Conservation (phyloP, 2,329 filamentous ascomycete species). For the Ophiostoma angusticollis region DNA sequence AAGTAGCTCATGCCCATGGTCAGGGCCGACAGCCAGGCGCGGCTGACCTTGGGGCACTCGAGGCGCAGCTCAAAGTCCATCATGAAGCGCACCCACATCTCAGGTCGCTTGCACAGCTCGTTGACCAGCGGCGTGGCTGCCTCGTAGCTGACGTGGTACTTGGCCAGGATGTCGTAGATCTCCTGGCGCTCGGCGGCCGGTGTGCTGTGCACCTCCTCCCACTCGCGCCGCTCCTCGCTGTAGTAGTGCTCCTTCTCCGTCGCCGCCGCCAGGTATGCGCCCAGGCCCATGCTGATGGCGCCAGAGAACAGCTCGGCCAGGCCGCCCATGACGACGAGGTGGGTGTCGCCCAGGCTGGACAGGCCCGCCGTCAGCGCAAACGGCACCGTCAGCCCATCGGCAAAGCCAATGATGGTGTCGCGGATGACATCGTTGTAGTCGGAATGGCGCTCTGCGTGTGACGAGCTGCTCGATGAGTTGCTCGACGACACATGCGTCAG, state of each 20-base stretch:
- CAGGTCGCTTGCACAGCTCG: conserved; percentile 33
- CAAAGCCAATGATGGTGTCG: conserved; percentile 62
- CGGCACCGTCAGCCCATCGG: conserved; percentile 67
- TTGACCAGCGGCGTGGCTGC: conserved; percentile 34
- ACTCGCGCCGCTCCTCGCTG: conserved; percentile 34
- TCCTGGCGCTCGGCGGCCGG: conserved; percentile 33
- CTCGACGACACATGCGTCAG: conserved; percentile 11
- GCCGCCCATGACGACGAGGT: conserved; percentile 57
- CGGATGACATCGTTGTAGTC: conserved; percentile 35
- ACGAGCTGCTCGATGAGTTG: conserved; percentile 5
- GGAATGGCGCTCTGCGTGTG: conserved; percentile 15
- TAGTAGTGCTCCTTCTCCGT: conserved; percentile 41
- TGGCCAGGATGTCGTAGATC: conserved; percentile 33
- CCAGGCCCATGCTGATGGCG: conserved; percentile 65
- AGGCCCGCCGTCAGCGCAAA: conserved; percentile 68
- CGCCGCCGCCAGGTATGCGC: conserved; percentile 56
- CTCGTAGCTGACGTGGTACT: conserved; percentile 31
- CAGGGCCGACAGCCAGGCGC: conserved; percentile 42
- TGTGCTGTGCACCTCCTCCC: conserved; percentile 25
- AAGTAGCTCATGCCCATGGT: conserved; percentile 60
- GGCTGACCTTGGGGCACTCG: conserved; percentile 29
- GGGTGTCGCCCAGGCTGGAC: conserved; percentile 50
- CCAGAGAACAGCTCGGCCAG: conserved; percentile 64
- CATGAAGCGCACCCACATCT: conserved; percentile 43
- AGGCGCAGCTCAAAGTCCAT: conserved; percentile 45